Percentiles rank a stretch among this genome's conserved stretches.
Evolutionary conservation across 148 eudicot genomes (phyloP).

Genomic region (Cornus suecica): DNA sequence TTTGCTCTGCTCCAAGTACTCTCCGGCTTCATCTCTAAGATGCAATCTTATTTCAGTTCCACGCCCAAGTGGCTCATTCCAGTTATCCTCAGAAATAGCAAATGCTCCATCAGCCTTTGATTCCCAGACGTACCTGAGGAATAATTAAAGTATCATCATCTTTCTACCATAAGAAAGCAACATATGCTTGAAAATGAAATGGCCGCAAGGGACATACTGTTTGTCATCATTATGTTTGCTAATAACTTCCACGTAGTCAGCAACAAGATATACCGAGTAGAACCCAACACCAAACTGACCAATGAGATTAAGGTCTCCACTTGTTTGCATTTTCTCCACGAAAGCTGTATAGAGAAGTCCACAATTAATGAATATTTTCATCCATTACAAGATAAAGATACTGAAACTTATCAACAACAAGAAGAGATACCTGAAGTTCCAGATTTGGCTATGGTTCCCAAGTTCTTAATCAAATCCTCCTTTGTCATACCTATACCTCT

Average conservation of each 20-base stretch:
- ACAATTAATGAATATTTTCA: not conserved
- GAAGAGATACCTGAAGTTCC: constrained; percentile 83
- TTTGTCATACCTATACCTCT: constrained; percentile 98
- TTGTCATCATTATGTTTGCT: constrained; percentile 97
- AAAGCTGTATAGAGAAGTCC: constrained; percentile 51
- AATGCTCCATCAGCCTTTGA: constrained; percentile 99
- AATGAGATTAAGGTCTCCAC: constrained; percentile 94
- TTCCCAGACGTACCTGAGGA: constrained; percentile 90
- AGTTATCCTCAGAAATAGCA: constrained; percentile 88
- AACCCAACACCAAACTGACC: constrained; percentile 99
- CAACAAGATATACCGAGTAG: constrained; percentile 96
- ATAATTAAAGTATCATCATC: not conserved
- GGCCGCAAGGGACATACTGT: constrained; percentile 50
- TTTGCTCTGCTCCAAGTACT: constrained; percentile 84
- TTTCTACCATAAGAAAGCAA: not conserved
- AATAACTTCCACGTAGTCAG: constrained; percentile 96
- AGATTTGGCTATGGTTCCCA: constrained; percentile 97
- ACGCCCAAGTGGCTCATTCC: constrained; percentile 99
- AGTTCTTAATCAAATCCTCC: constrained; percentile 93
- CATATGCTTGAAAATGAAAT: not conserved
- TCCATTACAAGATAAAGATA: not conserved
- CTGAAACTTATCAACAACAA: not conserved
- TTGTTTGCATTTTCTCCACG: constrained; percentile 97
- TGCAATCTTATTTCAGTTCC: constrained; percentile 99
- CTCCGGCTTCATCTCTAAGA: constrained; percentile 94